Evolutionary conservation across 306 rosid species (phyloP).

Genomic region (Alnus glutinosa): DNA sequence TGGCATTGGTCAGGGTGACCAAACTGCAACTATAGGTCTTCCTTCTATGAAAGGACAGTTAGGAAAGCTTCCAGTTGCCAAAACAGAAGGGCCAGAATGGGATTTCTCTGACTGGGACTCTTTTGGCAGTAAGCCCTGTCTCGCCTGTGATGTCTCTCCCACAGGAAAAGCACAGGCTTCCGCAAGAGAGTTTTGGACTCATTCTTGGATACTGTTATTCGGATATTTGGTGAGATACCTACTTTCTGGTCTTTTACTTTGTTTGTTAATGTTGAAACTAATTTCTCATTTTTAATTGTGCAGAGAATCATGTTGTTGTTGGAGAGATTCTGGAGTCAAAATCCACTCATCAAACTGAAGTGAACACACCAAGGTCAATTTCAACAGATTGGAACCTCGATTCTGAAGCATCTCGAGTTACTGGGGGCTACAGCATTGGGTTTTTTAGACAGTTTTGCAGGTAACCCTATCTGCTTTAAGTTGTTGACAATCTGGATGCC

Average conservation of each 20-base stretch:
- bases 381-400: slow-evolving; percentile 79
- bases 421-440: slow-evolving; percentile 95
- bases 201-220: slow-evolving; percentile 76
- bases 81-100: slow-evolving; percentile 93
- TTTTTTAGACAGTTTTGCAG: slow-evolving; percentile 96
- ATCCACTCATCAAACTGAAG: slow-evolving; percentile 60
- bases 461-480: slow-evolving; percentile 35
- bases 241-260: slow-evolving; percentile 8
- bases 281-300: slow-evolving; percentile 26
- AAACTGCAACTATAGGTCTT: slow-evolving; percentile 53
- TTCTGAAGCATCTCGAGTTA: slow-evolving; percentile 84
- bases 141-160: slow-evolving; percentile 98
- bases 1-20: slow-evolving; percentile 60
- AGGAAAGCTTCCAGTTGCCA: slow-evolving; percentile 72
- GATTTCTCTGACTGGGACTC: slow-evolving; percentile 68
- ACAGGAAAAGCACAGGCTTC: slow-evolving; percentile 85
- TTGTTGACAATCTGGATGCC: slow-evolving; percentile 15
- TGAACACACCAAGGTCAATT: slow-evolving; percentile 74
- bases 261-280: slow-evolving; percentile 24
- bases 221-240: slow-evolving; percentile 71
- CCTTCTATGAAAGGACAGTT: slow-evolving; percentile 81
- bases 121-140: slow-evolving; percentile 93
- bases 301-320: slow-evolving; percentile 93
- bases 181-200: slow-evolving; percentile 90
- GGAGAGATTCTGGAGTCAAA: slow-evolving; percentile 93